Conservation (phyloP, 2,329 filamentous ascomycete species). For the Domatiomyces catenatus region DNA sequence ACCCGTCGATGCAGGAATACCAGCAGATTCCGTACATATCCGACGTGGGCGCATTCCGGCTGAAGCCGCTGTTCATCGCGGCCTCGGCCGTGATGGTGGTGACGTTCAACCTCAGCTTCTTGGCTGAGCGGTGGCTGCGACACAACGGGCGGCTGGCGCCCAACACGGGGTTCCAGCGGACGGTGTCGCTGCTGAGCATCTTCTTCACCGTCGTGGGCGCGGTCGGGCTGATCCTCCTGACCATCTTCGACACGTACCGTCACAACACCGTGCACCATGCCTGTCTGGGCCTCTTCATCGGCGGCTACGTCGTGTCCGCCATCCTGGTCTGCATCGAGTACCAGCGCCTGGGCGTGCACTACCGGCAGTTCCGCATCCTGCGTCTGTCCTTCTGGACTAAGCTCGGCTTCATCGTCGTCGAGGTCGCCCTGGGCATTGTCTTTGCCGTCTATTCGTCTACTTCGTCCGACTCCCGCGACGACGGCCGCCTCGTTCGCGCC, state of each 20-base stretch:
- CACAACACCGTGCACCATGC: conserved; percentile 54
- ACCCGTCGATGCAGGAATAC: conserved; percentile 34
- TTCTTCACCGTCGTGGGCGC: conserved; percentile 53
- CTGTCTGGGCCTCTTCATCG: conserved; percentile 72
- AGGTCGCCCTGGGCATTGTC: conserved; percentile 49
- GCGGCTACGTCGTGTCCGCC: conserved; percentile 68
- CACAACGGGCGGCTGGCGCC: conserved; percentile 63
- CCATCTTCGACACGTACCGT: conserved; percentile 67
- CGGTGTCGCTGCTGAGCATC: conserved; percentile 28
- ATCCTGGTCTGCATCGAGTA: conserved; percentile 82
- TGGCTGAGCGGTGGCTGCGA: conserved; percentile 69
- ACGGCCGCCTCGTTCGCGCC: conserved; percentile 14
- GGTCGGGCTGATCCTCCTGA: conserved; percentile 63
- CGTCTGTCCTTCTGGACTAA: conserved; percentile 76
- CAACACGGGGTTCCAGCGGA: conserved; percentile 36
- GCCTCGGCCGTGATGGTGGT: conserved; percentile 51
- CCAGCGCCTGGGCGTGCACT: conserved; percentile 65
- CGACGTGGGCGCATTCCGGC: conserved; percentile 41
- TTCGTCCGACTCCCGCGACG: not conserved
- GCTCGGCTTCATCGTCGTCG: conserved; percentile 65
- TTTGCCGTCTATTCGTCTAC: conserved; percentile 42
- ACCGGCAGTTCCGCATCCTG: conserved; percentile 55
- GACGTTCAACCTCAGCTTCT: conserved; percentile 65
- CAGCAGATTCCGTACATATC: conserved; percentile 43
- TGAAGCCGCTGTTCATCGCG: conserved; percentile 49